Conservation (phyloP, 108 stramenopile genomes). For the Fragilariopsis cylindrus region DNA sequence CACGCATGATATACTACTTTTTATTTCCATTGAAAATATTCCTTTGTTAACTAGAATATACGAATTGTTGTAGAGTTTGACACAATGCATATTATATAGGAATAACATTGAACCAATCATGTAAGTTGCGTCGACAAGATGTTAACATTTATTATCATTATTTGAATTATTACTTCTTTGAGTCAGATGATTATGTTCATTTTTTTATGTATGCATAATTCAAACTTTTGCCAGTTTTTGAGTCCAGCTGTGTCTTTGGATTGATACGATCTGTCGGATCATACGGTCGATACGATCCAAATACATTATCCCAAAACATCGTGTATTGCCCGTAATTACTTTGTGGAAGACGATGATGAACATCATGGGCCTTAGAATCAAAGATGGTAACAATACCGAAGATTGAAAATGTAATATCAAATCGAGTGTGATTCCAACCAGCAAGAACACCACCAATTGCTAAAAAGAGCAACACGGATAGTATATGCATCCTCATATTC, state of each 20-base stretch:
- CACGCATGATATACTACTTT: too few relatives aligned
- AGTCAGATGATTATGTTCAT: background rate
- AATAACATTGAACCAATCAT: too few relatives aligned
- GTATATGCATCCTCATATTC: conserved; percentile 66
- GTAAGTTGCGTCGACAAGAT: background rate
- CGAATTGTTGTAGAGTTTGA: too few relatives aligned
- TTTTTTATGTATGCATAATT: conserved; percentile 14
- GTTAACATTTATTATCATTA: background rate
- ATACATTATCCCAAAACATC: conserved; percentile 93
- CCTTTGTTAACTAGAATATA: too few relatives aligned
- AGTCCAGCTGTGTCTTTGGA: conserved; percentile 74
- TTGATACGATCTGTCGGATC: conserved; percentile 80
- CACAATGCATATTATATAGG: too few relatives aligned
- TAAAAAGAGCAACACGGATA: conserved; percentile 61
- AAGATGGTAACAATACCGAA: conserved; percentile 58
- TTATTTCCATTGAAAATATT: too few relatives aligned
- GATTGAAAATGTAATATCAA: conserved; percentile 59
- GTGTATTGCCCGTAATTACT: conserved; percentile 98
- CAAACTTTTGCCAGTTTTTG: conserved; percentile 50
- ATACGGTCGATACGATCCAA: conserved; percentile 82
- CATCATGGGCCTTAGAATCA: conserved; percentile 93
- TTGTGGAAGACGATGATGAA: conserved; percentile 96
- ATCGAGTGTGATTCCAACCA: conserved; percentile 95
- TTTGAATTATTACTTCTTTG: background rate
- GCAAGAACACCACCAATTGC: conserved; percentile 87